Conservation (phyloP, 148 eudicot genomes). For the Spergularia bocconei region DNA sequence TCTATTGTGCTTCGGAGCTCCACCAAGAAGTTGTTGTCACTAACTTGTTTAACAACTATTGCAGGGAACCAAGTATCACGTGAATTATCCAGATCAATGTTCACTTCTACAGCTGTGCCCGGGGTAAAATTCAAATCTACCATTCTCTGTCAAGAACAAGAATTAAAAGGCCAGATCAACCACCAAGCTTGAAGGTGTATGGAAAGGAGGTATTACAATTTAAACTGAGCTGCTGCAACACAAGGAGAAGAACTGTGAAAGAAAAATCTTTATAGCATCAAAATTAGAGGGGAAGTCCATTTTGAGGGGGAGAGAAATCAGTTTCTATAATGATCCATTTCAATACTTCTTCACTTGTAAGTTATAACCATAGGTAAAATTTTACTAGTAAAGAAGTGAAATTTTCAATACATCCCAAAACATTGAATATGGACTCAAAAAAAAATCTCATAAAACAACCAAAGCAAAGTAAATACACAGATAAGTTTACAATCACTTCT, state of each 20-base stretch:
- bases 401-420: no score
- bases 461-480: no score
- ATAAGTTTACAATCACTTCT: no score
- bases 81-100: constrained; percentile 32
- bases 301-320: neutral
- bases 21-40: constrained; percentile 32
- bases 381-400: no score
- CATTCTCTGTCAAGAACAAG: constrained; percentile 36
- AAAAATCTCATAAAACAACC: no score
- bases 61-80: constrained; percentile 39
- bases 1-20: constrained; percentile 29
- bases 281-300: neutral
- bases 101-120: constrained; percentile 44
- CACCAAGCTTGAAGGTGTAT: constrained; percentile 26
- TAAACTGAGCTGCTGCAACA: constrained; percentile 21
- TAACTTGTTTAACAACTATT: constrained; percentile 21
- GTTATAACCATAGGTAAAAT: no score
- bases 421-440: no score
- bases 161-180: constrained; percentile 34
- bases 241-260: constrained; percentile 25
- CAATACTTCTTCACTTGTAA: no score
- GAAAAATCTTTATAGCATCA: constrained; percentile 2
- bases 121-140: constrained; percentile 27
- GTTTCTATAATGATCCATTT: no score
- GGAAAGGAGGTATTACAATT: constrained; percentile 20